Evolutionary conservation across 371 early-diverging fungal genomes (phyloP), one percentile per base, ranked within the genome.

Genomic region (Syncephalastrum monosporum): DNA sequence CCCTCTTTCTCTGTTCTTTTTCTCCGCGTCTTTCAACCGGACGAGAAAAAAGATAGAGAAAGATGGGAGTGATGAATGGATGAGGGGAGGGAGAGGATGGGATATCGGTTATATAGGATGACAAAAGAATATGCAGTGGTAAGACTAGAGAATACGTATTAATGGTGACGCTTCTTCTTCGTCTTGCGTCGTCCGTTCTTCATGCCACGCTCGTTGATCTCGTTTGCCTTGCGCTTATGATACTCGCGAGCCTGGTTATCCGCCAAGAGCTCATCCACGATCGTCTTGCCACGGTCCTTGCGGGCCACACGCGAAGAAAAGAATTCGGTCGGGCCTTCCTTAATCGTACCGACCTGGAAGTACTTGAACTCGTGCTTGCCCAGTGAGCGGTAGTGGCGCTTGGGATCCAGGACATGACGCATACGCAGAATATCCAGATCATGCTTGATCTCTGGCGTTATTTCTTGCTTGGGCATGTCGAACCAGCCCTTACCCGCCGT

Each of bases 261-360:
- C 21, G 86, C 86, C 82, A 97, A 64, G 17, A 98, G 64, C 66
- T 97, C 95, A 48, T 94, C 96, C 17, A 93, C 85, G 51, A 98
- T 78, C 1, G 91, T 93, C 17, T 72, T 67, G 49, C 87, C 88
- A 10, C 95, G 88, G 53, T 97, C 94, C 77, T 91, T 91, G 63
- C 83, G 86, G 2, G 90, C 85, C 63, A 96, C 42, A 16, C 98
- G 86, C 5, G 85, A 74, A 8, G 91, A 89, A 67, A 87, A 93
- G 75, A 89, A 95, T 64, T 97, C 98, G 0, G 90, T 85, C 16
- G 94, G 84, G 10, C 90, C 92, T 61, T 92, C 92, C n/a, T 95
- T 73, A 14, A 98, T 78, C 0, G 93, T 94, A 42, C 97, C 98
- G 17, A 88, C 84, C 67, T 98, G 95, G 82, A 97, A 96, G 68